These are phyloP conservation scores for Blastobotrys ciferrii DNA, from an alignment of 1,139 yeast species.

Conservation along the genomic window DNA sequence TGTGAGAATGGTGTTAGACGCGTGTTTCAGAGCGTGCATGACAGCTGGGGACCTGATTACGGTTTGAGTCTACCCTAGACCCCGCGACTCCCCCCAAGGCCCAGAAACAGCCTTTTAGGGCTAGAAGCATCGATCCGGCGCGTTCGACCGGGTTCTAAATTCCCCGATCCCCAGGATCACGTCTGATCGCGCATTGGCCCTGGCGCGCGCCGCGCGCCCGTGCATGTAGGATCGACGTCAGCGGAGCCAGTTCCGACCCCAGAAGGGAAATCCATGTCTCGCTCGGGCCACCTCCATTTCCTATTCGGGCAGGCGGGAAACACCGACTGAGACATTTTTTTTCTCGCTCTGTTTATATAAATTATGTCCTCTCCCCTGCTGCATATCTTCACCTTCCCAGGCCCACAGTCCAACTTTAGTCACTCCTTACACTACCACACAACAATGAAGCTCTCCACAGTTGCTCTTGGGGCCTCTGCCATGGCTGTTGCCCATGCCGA, in stretches of 20 bases:
- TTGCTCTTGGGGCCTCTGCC: conserved; percentile 14
- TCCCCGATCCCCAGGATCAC: neutral
- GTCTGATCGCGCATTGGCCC: neutral
- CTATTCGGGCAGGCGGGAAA: conserved; percentile 1
- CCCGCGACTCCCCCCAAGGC: too few species aligned
- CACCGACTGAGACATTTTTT: conserved; percentile 6
- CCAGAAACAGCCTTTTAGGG: too few species aligned
- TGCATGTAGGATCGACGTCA: neutral
- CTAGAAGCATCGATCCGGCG: neutral
- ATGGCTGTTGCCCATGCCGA: conserved; percentile 14
- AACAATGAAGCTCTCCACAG: conserved; percentile 20
- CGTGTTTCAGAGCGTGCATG: neutral
- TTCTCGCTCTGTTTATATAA: conserved; percentile 12
- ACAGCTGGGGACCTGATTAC: neutral
- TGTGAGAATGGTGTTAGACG: neutral
- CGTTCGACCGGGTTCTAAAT: neutral
- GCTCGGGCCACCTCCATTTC: conserved; percentile 3
- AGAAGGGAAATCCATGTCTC: conserved; percentile 4
- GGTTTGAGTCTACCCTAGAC: too few species aligned
- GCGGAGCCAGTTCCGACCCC: neutral
- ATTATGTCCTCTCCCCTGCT: neutral
- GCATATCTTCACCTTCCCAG: conserved; percentile 3
- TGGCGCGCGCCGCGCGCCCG: neutral
- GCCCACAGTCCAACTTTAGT: conserved; percentile 7
- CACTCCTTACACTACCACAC: conserved; percentile 10